Conservation (phyloP, 495 filamentous ascomycete species). For the Paragyromitra xinjiangensis region DNA sequence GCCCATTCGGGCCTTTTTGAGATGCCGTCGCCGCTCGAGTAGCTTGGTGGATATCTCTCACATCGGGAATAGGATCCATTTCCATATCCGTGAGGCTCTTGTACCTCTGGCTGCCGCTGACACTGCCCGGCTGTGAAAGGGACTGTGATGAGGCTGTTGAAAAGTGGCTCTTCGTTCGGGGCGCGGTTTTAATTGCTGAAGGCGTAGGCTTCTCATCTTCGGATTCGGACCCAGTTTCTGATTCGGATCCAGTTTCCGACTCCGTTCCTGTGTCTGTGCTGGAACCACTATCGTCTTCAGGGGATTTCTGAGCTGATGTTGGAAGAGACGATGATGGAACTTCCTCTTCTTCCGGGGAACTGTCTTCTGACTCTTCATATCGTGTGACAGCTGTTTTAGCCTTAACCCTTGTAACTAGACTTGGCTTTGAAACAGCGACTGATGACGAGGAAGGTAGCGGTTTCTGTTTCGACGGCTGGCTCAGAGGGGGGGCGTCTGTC, state of each 20-base stretch:
- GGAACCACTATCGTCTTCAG: background rate
- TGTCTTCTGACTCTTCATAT: conserved; percentile 16
- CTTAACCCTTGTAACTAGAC: background rate
- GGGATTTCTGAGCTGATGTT: conserved; percentile 29
- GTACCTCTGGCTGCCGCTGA: conserved; percentile 28
- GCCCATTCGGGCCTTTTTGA: background rate
- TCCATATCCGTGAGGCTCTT: conserved; percentile 47
- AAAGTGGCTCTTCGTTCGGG: background rate
- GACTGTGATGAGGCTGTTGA: background rate
- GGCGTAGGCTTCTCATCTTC: background rate
- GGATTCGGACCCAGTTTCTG: conserved; percentile 19
- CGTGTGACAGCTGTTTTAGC: conserved; percentile 29
- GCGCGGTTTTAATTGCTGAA: background rate
- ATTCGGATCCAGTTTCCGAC: conserved; percentile 9
- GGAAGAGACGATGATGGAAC: background rate
- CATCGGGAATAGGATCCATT: conserved; percentile 45
- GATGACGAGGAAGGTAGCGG: background rate
- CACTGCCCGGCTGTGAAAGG: background rate
- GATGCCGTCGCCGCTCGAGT: background rate
- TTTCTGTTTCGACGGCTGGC: background rate
- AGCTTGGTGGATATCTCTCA: conserved; percentile 40
- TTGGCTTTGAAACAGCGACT: conserved; percentile 3
- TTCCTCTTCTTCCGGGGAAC: background rate
- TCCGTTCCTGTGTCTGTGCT: conserved; percentile 16
- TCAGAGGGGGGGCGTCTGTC: background rate